These are phyloP conservation scores for Solanum stenotomum DNA, from an alignment of 257 asterid species.

Conservation along the genomic window DNA sequence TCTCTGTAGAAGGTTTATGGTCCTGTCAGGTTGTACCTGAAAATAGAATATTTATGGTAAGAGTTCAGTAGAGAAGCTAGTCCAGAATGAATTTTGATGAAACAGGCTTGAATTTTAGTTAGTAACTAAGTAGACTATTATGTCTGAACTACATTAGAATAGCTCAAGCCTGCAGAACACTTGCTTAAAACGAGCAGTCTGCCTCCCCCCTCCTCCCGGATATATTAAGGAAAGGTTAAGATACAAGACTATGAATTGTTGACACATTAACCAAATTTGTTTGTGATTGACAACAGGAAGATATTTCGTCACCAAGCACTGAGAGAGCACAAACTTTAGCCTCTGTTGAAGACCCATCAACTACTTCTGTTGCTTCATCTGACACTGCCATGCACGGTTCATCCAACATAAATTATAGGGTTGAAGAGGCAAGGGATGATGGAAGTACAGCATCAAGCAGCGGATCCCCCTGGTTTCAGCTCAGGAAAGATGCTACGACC, in stretches of 20 bases:
- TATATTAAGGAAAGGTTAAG: background rate
- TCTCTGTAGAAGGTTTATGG: background rate
- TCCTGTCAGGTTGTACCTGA: background rate
- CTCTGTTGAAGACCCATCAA: conserved; percentile 29
- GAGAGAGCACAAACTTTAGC: conserved; percentile 24
- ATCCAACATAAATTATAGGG: conserved; percentile 22
- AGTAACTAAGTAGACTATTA: background rate
- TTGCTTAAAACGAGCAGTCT: background rate
- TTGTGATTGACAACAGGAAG: conserved; percentile 29
- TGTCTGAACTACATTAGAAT: background rate
- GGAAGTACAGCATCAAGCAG: conserved; percentile 97
- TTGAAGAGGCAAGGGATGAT: conserved; percentile 68
- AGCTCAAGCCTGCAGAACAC: background rate
- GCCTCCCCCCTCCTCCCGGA: background rate
- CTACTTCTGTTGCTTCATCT: conserved; percentile 29
- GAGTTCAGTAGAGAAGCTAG: background rate
- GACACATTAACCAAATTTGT: conserved; percentile 30
- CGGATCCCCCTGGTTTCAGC: conserved; percentile 84
- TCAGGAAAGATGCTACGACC: conserved; percentile 73
- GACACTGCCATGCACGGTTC: conserved; percentile 30
- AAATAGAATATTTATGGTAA: background rate
- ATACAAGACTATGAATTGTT: background rate
- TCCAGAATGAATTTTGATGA: background rate
- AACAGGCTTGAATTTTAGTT: background rate
- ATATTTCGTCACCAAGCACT: conserved; percentile 26